Base-by-base conservation (phyloP, 1,139 yeast genomes). In the Kurtzmaniella natalensis region DNA sequence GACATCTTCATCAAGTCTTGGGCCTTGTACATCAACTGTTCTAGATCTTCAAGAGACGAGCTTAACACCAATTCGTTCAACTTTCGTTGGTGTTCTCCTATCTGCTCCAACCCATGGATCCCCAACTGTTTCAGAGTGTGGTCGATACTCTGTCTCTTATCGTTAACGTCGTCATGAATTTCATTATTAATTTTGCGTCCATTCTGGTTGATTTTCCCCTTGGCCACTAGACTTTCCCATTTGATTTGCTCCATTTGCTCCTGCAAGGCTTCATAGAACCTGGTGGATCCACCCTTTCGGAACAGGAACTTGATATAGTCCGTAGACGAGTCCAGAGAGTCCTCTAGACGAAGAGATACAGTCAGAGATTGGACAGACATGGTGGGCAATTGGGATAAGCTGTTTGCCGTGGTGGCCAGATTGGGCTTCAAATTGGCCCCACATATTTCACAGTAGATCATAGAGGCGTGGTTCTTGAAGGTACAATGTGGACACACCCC, bases 391-490 rank as follows among this genome's bases (percentile, higher is more conserved):
- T 16, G 10, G 14, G 26, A 23, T 5, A 23, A 14, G 4, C 16
- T 7, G 14, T 23, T 16, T 23, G 26, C 16, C 16, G n/a, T n/a
- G 10, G 33, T 6, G 2, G 31, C 3, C 6, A 19, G 11, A 18
- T 8, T n/a, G 7, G 27, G 14, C 5, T 20, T 11, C 18, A 85
- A 60, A 30, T 72, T 69, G 0, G 81, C 65, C 0, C 95, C 96
- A 60, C 97, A 92, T 53, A 92, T 72, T 55, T 92, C 98, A 55
- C 98, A 92, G 42, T 66, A 70, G 31, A 70, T 62, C 65, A 92
- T 62, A 3, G 85, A 76, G 0, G 89, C 84, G 54, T 89, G 96
- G 52, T 92, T 92, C 11, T 76, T 63, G 49, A 89, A 92, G 0
- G 97, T 92, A 49, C 97, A 92, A 30, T 72, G 68, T 0, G 88